Evolutionary conservation across 495 filamentous ascomycete species (phyloP).

Genomic region (Daldinia decipiens): DNA sequence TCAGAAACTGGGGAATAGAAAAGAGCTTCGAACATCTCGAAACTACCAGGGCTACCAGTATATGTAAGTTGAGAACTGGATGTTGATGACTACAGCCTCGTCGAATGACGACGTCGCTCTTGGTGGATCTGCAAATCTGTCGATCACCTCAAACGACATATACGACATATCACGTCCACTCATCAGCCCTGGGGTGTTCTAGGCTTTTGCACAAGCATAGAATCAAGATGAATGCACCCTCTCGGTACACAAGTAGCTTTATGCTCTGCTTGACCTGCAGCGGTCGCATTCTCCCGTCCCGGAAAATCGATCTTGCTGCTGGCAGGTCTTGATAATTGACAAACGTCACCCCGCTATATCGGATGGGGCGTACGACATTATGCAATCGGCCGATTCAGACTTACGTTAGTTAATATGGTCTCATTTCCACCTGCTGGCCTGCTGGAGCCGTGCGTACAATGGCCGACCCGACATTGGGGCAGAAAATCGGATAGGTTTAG

Average conservation of each 20-base stretch:
- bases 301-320: slow-evolving; percentile 20
- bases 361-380: slow-evolving; percentile 43
- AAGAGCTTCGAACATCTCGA: slow-evolving; percentile 21
- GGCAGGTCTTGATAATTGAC: slow-evolving; percentile 31
- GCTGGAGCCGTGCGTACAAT: slow-evolving; percentile 32
- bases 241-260: slow-evolving; percentile 22
- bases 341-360: slow-evolving; percentile 41
- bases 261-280: slow-evolving; percentile 19
- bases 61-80: slow-evolving; percentile 10
- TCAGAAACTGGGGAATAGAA: slow-evolving; percentile 17
- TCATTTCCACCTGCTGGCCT: slow-evolving; percentile 39
- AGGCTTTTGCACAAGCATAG: slow-evolving; percentile 29
- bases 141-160: slow-evolving; percentile 42
- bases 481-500: slow-evolving; percentile 38
- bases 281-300: slow-evolving; percentile 33
- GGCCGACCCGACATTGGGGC: slow-evolving; percentile 37
- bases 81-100: slow-evolving; percentile 39
- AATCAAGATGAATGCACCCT: slow-evolving; percentile 17
- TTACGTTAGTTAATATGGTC: slow-evolving; percentile 33
- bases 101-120: slow-evolving; percentile 38
- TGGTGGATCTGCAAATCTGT: slow-evolving; percentile 43
- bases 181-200: slow-evolving; percentile 42
- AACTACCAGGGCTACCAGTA: slow-evolving; percentile 3
- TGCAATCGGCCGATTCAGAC: slow-evolving; percentile 47
- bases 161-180: slow-evolving; percentile 40